Conservation (phyloP, 2,329 filamentous ascomycete genomes). For the Colletotrichum echinochloae region DNA sequence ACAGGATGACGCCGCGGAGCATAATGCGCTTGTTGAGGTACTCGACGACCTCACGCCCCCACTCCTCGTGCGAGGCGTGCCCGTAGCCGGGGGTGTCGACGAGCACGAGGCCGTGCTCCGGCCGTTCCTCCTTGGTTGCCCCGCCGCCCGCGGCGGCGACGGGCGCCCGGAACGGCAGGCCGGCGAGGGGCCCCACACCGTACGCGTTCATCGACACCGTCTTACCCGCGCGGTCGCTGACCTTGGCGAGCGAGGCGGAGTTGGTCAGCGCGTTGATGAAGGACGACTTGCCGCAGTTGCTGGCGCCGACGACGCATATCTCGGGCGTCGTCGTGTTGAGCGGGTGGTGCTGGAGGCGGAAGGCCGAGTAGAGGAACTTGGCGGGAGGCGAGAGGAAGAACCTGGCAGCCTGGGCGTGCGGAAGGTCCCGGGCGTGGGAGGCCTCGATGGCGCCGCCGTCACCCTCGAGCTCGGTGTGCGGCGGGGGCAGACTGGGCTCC, state of each 20-base stretch:
- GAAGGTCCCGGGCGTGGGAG: background rate
- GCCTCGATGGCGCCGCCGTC: slow-evolving; percentile 23
- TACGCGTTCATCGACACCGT: slow-evolving; percentile 69
- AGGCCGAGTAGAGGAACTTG: slow-evolving; percentile 63
- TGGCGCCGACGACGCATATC: slow-evolving; percentile 85
- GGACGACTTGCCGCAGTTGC: slow-evolving; percentile 90
- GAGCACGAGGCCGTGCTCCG: slow-evolving; percentile 60
- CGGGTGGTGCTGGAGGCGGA: slow-evolving; percentile 60
- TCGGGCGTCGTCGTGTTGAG: slow-evolving; percentile 66
- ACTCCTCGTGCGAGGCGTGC: slow-evolving; percentile 58
- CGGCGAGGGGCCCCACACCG: slow-evolving; percentile 59
- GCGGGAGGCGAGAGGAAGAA: slow-evolving; percentile 34
- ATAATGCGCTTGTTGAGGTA: slow-evolving; percentile 61
- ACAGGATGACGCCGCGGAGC: slow-evolving; percentile 64
- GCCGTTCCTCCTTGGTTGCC: slow-evolving; percentile 51
- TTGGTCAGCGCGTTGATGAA: slow-evolving; percentile 86
- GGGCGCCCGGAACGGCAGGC: slow-evolving; percentile 45
- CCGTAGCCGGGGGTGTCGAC: slow-evolving; percentile 67
- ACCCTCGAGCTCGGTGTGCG: background rate
- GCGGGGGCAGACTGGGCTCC: background rate
- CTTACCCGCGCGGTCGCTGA: slow-evolving; percentile 63
- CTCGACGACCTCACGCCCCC: slow-evolving; percentile 65
- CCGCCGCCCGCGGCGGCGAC: slow-evolving; percentile 12
- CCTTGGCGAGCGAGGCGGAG: slow-evolving; percentile 56
- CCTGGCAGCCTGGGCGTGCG: slow-evolving; percentile 12